Conservation (phyloP, 1,284 basidiomycete species). For the Melampsora larici-populina region DNA sequence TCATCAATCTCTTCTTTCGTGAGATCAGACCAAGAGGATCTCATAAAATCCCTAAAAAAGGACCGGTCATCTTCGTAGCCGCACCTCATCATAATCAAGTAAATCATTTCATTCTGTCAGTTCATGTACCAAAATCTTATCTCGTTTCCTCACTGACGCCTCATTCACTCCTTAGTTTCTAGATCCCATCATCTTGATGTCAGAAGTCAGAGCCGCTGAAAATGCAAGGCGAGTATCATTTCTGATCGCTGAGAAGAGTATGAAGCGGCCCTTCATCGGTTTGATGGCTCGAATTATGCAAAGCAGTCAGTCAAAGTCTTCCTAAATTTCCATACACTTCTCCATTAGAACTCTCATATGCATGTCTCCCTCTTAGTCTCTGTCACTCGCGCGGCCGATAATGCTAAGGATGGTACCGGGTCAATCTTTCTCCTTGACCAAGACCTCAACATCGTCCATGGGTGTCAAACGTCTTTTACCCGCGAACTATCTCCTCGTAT, state of each 20-base stretch:
- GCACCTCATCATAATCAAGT: conserved; percentile 95
- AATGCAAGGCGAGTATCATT: conserved; percentile 80
- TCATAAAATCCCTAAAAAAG: conserved; percentile 87
- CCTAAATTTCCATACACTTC: neutral
- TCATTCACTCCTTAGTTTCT: conserved; percentile 67
- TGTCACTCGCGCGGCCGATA: conserved; percentile 86
- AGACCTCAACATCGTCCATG: conserved; percentile 62
- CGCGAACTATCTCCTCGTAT: conserved; percentile 72
- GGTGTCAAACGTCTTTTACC: conserved; percentile 74
- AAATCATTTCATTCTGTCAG: conserved; percentile 51
- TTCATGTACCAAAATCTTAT: neutral
- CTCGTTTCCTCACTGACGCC: neutral
- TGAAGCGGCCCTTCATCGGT: conserved; percentile 77
- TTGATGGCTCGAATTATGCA: conserved; percentile 81
- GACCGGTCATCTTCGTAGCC: conserved; percentile 92
- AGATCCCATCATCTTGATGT: conserved; percentile 82
- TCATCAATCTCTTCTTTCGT: conserved; percentile 95
- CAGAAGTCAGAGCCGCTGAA: conserved; percentile 78
- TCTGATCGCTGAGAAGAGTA: conserved; percentile 87
- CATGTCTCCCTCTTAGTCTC: conserved; percentile 64
- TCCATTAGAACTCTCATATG: neutral
- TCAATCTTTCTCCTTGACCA: conserved; percentile 61
- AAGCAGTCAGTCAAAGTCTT: conserved; percentile 66
- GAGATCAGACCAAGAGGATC: conserved; percentile 85
- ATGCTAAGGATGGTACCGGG: conserved; percentile 75